These are phyloP conservation scores for Sporothrix sp. DNA, from an alignment of 2,329 filamentous ascomycete genomes.

Conservation along the genomic window DNA sequence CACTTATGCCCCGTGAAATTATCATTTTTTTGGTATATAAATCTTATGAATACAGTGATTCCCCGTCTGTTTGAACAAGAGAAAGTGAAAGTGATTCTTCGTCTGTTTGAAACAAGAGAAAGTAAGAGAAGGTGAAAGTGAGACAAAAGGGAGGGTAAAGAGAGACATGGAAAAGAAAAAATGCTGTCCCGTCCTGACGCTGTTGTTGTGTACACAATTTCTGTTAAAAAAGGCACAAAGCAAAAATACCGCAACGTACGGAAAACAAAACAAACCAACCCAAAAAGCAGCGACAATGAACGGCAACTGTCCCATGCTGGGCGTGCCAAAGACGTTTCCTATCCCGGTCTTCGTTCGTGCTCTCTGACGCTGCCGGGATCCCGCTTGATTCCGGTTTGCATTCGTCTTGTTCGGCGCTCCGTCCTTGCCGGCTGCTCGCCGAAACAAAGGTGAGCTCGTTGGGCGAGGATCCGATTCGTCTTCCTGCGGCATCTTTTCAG, in stretches of 20 bases:
- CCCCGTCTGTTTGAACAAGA: too few relatives aligned
- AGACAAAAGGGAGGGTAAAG: neutral
- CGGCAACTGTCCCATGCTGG: too few relatives aligned
- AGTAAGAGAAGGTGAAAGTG: neutral
- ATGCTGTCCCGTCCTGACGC: neutral
- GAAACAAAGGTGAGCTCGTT: too few relatives aligned
- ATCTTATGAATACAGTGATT: too few relatives aligned
- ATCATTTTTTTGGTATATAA: slow-evolving; percentile 2
- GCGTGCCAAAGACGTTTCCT: neutral
- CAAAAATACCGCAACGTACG: too few relatives aligned
- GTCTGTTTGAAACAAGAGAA: neutral
- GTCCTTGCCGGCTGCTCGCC: too few relatives aligned
- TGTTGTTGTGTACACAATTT: neutral
- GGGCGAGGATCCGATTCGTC: too few relatives aligned
- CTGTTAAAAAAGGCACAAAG: neutral
- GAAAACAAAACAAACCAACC: neutral
- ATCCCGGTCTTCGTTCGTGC: neutral
- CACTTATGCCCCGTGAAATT: neutral
- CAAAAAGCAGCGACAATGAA: neutral
- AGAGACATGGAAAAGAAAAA: neutral
- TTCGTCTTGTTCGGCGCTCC: too few relatives aligned
- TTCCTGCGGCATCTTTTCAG: too few relatives aligned
- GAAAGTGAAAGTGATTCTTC: too few relatives aligned
- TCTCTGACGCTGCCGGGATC: neutral
- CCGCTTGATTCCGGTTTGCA: too few relatives aligned